Evolutionary conservation across 2,329 filamentous ascomycete species (phyloP).

Genomic region (Trichoderma aggressivum): DNA sequence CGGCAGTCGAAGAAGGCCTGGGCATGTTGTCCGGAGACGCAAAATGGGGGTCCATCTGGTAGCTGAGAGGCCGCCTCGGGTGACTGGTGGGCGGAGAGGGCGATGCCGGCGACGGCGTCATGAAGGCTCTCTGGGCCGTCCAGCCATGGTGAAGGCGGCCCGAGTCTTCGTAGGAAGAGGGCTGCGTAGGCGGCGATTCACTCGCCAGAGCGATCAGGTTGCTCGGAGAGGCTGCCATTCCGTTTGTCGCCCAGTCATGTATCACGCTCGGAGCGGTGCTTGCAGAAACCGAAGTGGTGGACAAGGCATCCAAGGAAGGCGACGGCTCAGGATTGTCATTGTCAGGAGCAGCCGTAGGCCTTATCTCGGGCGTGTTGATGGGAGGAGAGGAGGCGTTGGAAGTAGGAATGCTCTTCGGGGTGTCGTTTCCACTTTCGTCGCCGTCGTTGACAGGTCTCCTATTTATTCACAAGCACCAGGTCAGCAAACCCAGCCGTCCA

Average conservation of each 20-base stretch:
- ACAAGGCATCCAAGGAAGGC: constrained; percentile 48
- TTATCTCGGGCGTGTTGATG: constrained; percentile 45
- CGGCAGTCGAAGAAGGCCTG: constrained; percentile 34
- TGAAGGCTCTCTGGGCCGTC: constrained; percentile 46
- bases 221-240: constrained; percentile 49
- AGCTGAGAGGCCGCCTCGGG: constrained; percentile 49
- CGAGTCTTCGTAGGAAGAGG: constrained; percentile 50
- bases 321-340: constrained; percentile 44
- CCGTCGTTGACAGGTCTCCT: constrained; percentile 20
- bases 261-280: constrained; percentile 46
- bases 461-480: constrained; percentile 25
- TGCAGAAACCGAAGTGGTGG: constrained; percentile 47
- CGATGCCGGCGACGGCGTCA: constrained; percentile 44
- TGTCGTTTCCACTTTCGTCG: constrained; percentile 35
- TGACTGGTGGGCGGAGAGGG: constrained; percentile 36
- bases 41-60: constrained; percentile 49
- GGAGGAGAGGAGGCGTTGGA: constrained; percentile 45
- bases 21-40: constrained; percentile 41
- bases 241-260: constrained; percentile 45
- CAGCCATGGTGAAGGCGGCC: constrained; percentile 42
- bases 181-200: constrained; percentile 52
- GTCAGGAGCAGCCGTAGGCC: constrained; percentile 39
- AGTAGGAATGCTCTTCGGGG: constrained; percentile 35
- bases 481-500: constrained; percentile 17
- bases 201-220: constrained; percentile 51